Evolutionary conservation across 768 basidiomycete species (phyloP), one percentile per base, ranked within the genome.

Genomic region (Neoboletus subvelutipes): DNA sequence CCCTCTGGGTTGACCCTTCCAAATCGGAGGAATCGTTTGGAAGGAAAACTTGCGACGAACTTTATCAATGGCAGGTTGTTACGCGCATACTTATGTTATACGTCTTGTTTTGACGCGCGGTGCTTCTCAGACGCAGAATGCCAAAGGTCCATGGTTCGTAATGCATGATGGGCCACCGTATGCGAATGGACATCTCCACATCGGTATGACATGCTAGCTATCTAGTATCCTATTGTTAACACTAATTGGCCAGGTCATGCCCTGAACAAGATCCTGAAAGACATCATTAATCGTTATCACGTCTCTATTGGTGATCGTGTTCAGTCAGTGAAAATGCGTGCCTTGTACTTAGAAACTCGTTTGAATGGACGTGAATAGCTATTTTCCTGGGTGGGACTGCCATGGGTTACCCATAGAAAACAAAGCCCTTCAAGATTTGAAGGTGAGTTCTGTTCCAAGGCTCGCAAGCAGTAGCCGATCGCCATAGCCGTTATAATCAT

Each of bases 401-500:
- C 96, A 99, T 70, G 96, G 96, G 7, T 83, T 98, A 13, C 96
- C 96, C 0, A 98, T 98, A 58, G 96, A 98, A 71, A 92, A 93
- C 62, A 98, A 97, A 66, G 91, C 94, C 0, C 75, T 99, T 36
- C 78, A 88, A 57, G 82, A 88, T 24, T 77, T 96, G 28, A 80
- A 83, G 54, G 91, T 91, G 67, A 53, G 82, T 3, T n/a, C 31
- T 31, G 9, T 55, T 40, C 10, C 2, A 28, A 50, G 11, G 20
- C n/a, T 42, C 15, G 7, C 22, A 7, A 41, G 41, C 18, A 12
- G 6, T 28, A 13, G 11, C 17, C 42, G 24, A 22, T 22, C 12
- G 18, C 17, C 12, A 47, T 18, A 13, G 22, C 31, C 13, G 7
- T 45, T 7, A 37, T 37, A 34, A 41, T 18, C n/a, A 31, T 29